phyloP scores from a whole-genome alignment of 106 monocot genomes.

The Allium sativum region DNA sequence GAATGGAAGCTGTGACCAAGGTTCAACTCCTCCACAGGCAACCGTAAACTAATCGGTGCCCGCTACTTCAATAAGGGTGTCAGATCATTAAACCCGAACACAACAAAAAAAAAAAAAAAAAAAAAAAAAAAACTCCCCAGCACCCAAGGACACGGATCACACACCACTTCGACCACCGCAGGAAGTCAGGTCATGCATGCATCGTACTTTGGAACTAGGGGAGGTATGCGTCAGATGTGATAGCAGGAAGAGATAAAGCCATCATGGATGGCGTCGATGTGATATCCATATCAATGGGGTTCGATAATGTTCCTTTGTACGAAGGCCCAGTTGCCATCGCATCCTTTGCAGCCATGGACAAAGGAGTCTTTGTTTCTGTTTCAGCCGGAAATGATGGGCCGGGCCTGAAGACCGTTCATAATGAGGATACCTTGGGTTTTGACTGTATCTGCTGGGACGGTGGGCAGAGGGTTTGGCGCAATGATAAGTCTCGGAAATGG shows the following conservation, averaged over 20 bases:
- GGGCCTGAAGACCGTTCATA: neutral
- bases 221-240: slow-evolving; percentile 38
- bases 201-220: slow-evolving; percentile 19
- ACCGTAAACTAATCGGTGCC: slow-evolving; percentile 56
- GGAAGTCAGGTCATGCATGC: slow-evolving; percentile 14
- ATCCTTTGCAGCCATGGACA: slow-evolving; percentile 9
- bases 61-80: slow-evolving; percentile 28
- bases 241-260: slow-evolving; percentile 36
- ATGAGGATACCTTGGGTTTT: slow-evolving; percentile 12
- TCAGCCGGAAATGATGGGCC: slow-evolving; percentile 16
- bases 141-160: slow-evolving; percentile 40
- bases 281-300: slow-evolving; percentile 45
- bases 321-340: slow-evolving; percentile 24
- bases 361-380: slow-evolving; percentile 6
- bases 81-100: neutral
- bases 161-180: slow-evolving; percentile 44
- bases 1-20: slow-evolving; percentile 35
- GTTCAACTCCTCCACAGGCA: slow-evolving; percentile 39
- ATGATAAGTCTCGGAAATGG: slow-evolving; percentile 1
- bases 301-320: slow-evolving; percentile 9
- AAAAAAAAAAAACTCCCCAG: slow-evolving; percentile 2
- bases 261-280: slow-evolving; percentile 41
- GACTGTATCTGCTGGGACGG: slow-evolving; percentile 12
- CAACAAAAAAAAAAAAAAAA: too few species aligned
- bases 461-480: slow-evolving; percentile 9